Base-by-base conservation (phyloP, 352 stramenopile genomes). In the Globisporangium abappressorium region DNA sequence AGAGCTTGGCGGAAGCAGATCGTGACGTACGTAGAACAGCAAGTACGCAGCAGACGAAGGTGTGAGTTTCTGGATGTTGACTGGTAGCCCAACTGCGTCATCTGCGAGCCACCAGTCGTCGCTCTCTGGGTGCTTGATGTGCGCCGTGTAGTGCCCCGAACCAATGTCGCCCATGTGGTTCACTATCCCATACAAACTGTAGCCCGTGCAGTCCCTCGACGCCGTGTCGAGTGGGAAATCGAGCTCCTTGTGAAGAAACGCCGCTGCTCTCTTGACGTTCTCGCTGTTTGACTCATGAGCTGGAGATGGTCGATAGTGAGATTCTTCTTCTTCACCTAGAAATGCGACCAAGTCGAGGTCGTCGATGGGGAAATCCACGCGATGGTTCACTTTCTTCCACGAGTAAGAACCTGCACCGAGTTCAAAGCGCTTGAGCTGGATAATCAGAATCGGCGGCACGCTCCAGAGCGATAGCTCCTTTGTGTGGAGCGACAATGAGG, bases 111-210 rank as follows among this genome's bases (percentile, higher is more conserved):
- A 97, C 97, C 97, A 99, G 47, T 79, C 71, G 43, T 68, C 70
- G 61, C 70, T 81, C 15, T 79, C 67, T 20, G 70, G 59, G 26
- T 79, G 71, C 14, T 73, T 71, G 26, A 89, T 75, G 63, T 88
- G 79, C 5, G 85, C 84, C 1, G 81, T 89, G 80, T 99, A 99
- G 73, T 99, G 97, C 4, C 96, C 96, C 22, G 87, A 87, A 14
- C 90, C 90, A 14, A 99, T 81, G n/a, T 84, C 89, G 18, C 96
- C 96, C 68, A 93, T 85, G 79, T 99, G 97, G 79, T 98, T 93
- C 62, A 99, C 92, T 6, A 99, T 85, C 15, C 85, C 93, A 69
- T 98, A 99, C 43, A 99, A 72, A 75, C 97, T 88, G 70, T 98
- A 98, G 22, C 86, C 63, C 24, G 81, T 81, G 57, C 69, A 69